Percentiles rank a stretch among this genome's conserved stretches.
These are phyloP conservation scores for Erysimum pusillum DNA, from an alignment of 441 rosid genomes.

Conservation along the genomic window DNA sequence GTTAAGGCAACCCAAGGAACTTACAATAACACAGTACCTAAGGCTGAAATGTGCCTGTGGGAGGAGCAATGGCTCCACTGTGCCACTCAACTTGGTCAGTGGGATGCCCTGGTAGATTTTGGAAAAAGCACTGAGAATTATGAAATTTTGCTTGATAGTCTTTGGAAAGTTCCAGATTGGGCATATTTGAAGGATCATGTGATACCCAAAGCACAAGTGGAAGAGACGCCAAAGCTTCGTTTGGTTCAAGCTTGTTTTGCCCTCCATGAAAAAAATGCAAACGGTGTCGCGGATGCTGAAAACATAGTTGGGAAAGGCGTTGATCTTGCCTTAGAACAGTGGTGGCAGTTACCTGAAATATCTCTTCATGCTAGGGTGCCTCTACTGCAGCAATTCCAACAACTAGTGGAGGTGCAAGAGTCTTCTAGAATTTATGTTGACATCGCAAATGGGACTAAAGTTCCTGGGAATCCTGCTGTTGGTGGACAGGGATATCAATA, in stretches of 20 bases:
- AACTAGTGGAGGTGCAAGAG: conserved; percentile 98
- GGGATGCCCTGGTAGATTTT: conserved; percentile 97
- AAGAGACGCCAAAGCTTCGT: conserved; percentile 96
- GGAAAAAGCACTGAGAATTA: conserved; percentile 94
- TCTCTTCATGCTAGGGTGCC: conserved; percentile 94
- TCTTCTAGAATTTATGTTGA: conserved; percentile 87
- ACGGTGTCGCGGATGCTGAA: conserved; percentile 89
- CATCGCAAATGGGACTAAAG: conserved; percentile 88
- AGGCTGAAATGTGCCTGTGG: conserved; percentile 99
- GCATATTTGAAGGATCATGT: conserved; percentile 92
- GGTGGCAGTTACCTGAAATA: conserved; percentile 99
- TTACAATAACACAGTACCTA: conserved; percentile 90
- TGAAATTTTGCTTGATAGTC: conserved; percentile 92
- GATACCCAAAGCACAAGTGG: conserved; percentile 96
- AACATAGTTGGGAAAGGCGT: conserved; percentile 88
- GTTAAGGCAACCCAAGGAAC: conserved; percentile 99
- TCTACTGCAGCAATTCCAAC: conserved; percentile 96
- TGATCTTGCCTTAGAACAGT: conserved; percentile 93
- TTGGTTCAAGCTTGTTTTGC: conserved; percentile 90
- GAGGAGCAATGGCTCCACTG: conserved; percentile 99
- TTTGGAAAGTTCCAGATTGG: conserved; percentile 99
- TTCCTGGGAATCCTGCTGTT: conserved; percentile 65
- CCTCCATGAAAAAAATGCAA: conserved; percentile 86
- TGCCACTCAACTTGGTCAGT: conserved; percentile 94
- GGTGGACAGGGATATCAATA: conserved; percentile 81